Percentiles rank a stretch among this genome's conserved stretches.
Conservation (phyloP, 1,284 basidiomycete genomes). For the Ganoderma meredithae region DNA sequence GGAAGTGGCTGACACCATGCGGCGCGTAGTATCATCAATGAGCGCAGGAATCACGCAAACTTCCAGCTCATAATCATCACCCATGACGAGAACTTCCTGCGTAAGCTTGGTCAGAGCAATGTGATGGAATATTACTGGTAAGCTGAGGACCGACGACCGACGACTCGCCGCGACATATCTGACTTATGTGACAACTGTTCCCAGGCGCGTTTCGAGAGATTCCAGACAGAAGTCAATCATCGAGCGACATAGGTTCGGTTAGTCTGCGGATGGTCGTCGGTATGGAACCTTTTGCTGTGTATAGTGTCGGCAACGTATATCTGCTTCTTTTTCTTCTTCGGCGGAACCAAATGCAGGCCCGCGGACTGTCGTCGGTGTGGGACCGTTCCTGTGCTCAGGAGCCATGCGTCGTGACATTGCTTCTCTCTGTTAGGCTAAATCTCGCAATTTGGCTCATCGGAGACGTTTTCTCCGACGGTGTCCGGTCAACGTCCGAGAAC, state of each 20-base stretch:
- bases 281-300: constrained; percentile 16
- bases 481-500: background rate
- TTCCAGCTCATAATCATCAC: constrained; percentile 99
- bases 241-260: constrained; percentile 71
- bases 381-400: constrained; percentile 14
- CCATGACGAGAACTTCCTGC: constrained; percentile 91
- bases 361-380: constrained; percentile 29
- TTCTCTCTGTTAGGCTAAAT: constrained; percentile 14
- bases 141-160: constrained; percentile 36
- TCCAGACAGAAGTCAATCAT: constrained; percentile 78
- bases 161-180: constrained; percentile 11
- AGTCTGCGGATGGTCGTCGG: constrained; percentile 31
- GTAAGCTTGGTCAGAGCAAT: constrained; percentile 83
- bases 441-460: background rate
- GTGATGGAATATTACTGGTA: constrained; percentile 95
- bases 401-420: constrained; percentile 15
- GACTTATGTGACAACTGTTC: constrained; percentile 1
- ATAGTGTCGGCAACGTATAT: constrained; percentile 18
- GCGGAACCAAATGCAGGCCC: constrained; percentile 8
- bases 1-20: constrained; percentile 15
- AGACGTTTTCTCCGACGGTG: background rate
- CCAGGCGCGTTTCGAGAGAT: constrained; percentile 65
- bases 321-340: constrained; percentile 19
- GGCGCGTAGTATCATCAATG: constrained; percentile 83
- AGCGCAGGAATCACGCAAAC: constrained; percentile 87